Percentiles rank a stretch among this genome's conserved stretches.
Conservation (phyloP, 306 rosid genomes). For the Cucurbita ficifolia region DNA sequence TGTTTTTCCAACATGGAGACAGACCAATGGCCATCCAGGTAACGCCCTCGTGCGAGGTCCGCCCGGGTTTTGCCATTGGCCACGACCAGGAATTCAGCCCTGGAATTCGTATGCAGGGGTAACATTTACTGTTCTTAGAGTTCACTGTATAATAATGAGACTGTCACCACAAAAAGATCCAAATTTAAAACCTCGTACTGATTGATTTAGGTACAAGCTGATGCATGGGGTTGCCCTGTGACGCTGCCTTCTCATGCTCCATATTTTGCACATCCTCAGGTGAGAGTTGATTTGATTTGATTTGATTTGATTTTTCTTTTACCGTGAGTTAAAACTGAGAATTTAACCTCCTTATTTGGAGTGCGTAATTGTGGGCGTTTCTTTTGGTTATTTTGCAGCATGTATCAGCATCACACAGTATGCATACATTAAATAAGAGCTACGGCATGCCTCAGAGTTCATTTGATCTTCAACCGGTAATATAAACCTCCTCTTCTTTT, state of each 20-base stretch:
- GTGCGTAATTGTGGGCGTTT: not conserved
- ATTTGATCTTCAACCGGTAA: constrained; percentile 63
- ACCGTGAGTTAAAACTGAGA: not conserved
- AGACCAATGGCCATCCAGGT: constrained; percentile 26
- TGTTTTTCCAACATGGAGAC: constrained; percentile 69
- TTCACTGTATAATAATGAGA: not conserved
- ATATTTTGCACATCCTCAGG: constrained; percentile 37
- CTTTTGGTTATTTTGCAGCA: constrained; percentile 24
- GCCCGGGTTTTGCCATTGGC: constrained; percentile 54
- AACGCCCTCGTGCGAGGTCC: constrained; percentile 37
- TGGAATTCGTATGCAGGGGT: constrained; percentile 67
- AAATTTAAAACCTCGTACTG: not conserved
- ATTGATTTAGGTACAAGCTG: constrained; percentile 52
- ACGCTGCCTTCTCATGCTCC: constrained; percentile 42
- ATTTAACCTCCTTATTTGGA: not conserved
- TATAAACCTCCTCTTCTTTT: constrained; percentile 1
- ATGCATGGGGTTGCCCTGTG: constrained; percentile 92
- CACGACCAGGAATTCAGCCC: constrained; percentile 40
- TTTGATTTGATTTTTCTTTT: not conserved
- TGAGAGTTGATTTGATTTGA: constrained; percentile 7
- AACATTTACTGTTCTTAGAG: not conserved
- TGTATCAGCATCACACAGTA: constrained; percentile 23
- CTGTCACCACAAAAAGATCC: not conserved
- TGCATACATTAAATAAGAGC: constrained; percentile 25
- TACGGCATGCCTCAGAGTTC: constrained; percentile 28